Percentiles rank a stretch among this genome's conserved stretches.
phyloP scores from a whole-genome alignment of 345 rosid species.

The Syzygium grande region DNA sequence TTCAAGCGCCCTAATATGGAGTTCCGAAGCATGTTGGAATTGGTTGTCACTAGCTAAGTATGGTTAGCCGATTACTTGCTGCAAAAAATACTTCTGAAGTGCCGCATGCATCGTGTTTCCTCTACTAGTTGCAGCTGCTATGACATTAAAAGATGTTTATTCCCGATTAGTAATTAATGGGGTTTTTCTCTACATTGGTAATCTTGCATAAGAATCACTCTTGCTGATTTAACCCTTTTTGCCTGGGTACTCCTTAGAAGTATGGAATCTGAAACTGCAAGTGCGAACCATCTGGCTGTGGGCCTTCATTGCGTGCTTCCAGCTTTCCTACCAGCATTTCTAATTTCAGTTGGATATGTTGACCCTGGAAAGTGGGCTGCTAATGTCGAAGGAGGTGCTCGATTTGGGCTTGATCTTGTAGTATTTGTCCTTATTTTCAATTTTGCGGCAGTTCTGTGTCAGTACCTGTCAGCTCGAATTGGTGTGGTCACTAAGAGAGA shows the following conservation, averaged over 20 bases:
- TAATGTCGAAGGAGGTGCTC: slow-evolving; percentile 86
- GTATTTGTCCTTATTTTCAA: slow-evolving; percentile 60
- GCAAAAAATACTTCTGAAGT: background rate
- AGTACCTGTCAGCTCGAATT: slow-evolving; percentile 70
- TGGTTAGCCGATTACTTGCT: background rate
- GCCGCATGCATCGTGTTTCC: background rate
- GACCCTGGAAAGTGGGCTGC: slow-evolving; percentile 98
- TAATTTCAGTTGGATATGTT: slow-evolving; percentile 75
- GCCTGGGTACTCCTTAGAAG: slow-evolving; percentile 3
- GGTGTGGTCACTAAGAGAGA: slow-evolving; percentile 73
- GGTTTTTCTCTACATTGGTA: background rate
- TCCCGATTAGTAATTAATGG: background rate
- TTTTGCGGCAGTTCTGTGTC: slow-evolving; percentile 81
- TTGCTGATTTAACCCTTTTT: background rate
- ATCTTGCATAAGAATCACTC: background rate
- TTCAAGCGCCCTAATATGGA: background rate
- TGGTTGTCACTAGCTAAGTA: background rate
- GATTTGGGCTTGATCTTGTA: slow-evolving; percentile 70
- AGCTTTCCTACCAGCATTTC: slow-evolving; percentile 54
- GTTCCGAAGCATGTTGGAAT: background rate
- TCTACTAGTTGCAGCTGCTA: background rate
- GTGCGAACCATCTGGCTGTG: slow-evolving; percentile 24
- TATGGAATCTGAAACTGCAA: slow-evolving; percentile 63
- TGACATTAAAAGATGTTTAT: background rate
- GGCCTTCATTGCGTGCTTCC: slow-evolving; percentile 53